Evolutionary conservation across 129 eudicot species (phyloP).

Genomic region (Artemisia argyi): DNA sequence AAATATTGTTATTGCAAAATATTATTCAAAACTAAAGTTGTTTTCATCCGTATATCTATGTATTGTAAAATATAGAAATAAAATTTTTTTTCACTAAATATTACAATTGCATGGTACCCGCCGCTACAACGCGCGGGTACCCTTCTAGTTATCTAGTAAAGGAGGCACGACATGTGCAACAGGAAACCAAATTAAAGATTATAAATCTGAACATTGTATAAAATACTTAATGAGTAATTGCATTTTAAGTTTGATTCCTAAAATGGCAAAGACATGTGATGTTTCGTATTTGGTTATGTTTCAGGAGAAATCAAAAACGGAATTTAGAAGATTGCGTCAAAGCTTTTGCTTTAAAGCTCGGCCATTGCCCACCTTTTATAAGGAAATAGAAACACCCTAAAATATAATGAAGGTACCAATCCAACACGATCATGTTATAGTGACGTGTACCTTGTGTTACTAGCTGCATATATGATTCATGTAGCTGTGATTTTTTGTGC

Average conservation of each 20-base stretch:
- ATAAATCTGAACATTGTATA: neutral
- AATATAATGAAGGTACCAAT: conserved; percentile 52
- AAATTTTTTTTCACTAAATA: no score
- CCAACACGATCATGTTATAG: no score
- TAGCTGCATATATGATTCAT: neutral
- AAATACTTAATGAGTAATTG: neutral
- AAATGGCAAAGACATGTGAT: neutral
- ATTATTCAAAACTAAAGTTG: no score
- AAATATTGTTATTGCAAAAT: no score
- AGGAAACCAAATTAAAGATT: conserved; percentile 68
- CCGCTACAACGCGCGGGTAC: no score
- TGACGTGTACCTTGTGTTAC: no score
- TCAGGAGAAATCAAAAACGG: conserved; percentile 88
- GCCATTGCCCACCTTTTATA: conserved; percentile 68
- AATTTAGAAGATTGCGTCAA: conserved; percentile 68
- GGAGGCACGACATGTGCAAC: conserved; percentile 48
- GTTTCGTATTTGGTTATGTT: conserved; percentile 32
- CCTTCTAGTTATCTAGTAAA: no score
- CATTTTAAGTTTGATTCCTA: neutral
- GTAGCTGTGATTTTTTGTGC: conserved; percentile 17
- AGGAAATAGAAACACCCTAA: no score
- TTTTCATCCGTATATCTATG: no score
- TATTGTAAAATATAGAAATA: no score
- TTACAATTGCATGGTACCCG: no score
- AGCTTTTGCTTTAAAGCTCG: conserved; percentile 83